Evolutionary conservation across 345 rosid species (phyloP), one percentile per base, ranked within the genome.

Genomic region (Eucalyptus pauciflora): DNA sequence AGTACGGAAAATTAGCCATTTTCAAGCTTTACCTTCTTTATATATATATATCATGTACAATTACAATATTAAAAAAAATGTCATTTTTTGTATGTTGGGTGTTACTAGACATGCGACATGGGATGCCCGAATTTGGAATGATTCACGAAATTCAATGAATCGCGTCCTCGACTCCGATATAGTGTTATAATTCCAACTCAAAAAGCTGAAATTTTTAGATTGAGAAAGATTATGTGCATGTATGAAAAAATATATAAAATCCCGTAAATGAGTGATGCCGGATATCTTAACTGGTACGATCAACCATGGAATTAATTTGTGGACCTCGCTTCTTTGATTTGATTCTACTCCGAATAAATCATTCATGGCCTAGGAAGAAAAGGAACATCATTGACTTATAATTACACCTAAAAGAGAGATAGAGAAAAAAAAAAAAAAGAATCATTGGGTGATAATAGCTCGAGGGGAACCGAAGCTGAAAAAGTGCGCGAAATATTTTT

Each of bases 151-250:
- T 41, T 41, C 29, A 24, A 10, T 6, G 8, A 20, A 76, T 10
- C 7, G 0, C 1, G 1, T 24, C 15, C 5, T 4, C 29, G 0
- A 10, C 27, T 22, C 5, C 0, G 7, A 76, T 76, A 37, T 1
- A 0, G 4, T 22, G 15, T 41, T 41, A 43, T 11, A 41, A 37
- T 37, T 22, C 5, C 5, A 43, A 76, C 5, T 25, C 15, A 56
- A 9, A 24, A 56, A 10, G 29, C 1, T 24, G 24, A 17, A 52
- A 69, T 31, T 4, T 16, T 8, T 69, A 8, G 2, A 10, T 20
- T 0, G 14, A 20, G 2, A 18, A 2, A 33, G 46, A 71, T 37
- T 5, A 6, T 3, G 1, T 3, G 14, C 2, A 22, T 20, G 6
- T 22, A 20, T 20, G 8, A 18, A 52, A 52, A 33, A 41, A 10